A percentile compares a stretch with the other conserved stretches of the same genome.
Evolutionary conservation across 1,284 basidiomycete genomes (phyloP).

Genomic region (Puccinia hordei): DNA sequence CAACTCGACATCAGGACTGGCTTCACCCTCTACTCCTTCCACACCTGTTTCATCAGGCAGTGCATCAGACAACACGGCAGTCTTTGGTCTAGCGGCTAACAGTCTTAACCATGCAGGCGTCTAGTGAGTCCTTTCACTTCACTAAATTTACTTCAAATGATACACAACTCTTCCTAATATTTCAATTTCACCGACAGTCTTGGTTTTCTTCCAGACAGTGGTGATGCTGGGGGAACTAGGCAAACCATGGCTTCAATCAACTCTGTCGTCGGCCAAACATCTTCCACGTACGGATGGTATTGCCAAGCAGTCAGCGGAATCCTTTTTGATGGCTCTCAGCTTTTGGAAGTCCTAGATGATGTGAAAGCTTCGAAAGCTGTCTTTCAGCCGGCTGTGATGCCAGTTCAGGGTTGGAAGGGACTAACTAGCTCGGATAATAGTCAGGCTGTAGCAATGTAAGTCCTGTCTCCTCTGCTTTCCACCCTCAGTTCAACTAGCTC

Average conservation of each 20-base stretch:
- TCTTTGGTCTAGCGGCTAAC: background rate
- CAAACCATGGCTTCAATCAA: conserved; percentile 57
- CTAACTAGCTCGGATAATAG: conserved; percentile 56
- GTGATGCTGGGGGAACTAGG: conserved; percentile 53
- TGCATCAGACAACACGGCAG: background rate
- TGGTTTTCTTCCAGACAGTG: conserved; percentile 47
- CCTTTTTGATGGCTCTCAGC: conserved; percentile 58
- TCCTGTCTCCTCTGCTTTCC: background rate
- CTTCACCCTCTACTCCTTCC: background rate
- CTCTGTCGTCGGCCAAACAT: conserved; percentile 52
- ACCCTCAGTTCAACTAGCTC: background rate
- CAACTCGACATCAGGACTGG: background rate
- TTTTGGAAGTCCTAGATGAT: conserved; percentile 57
- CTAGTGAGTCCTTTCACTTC: background rate
- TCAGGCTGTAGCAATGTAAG: conserved; percentile 55
- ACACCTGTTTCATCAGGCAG: background rate
- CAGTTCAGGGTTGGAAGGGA: conserved; percentile 54
- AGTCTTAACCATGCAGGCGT: background rate
- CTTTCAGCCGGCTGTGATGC: conserved; percentile 59
- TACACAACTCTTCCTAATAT: background rate
- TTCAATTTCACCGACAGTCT: background rate
- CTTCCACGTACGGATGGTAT: conserved; percentile 58
- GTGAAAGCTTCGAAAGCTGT: conserved; percentile 58
- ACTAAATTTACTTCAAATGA: background rate
- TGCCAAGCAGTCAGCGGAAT: conserved; percentile 58